Base-by-base conservation (phyloP, 73 alveolate genomes). In the Paramecium caudatum region DNA sequence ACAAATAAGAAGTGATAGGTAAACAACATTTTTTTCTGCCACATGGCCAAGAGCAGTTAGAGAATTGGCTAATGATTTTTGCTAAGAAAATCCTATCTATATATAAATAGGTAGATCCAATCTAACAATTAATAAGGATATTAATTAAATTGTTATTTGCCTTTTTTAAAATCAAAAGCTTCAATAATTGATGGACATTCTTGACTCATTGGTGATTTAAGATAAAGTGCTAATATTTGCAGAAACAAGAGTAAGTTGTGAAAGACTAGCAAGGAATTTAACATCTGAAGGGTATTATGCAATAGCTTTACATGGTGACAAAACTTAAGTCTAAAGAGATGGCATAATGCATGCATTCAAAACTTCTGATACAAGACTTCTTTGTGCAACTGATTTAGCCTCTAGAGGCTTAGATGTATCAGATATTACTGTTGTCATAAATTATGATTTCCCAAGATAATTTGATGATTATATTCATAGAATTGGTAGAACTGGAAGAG, bases 401-500 rank as follows among this genome's bases (percentile, higher is more conserved):
- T 90, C 97, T 17, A 91, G 99, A 80, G 99, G 99, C 2, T 90
- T 97, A 30, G 99, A 97, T 93, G 97, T 97, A 9, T 92, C 95
- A 16, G 98, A 96, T 50, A 93, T 97, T 21, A 93, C 81, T 82
- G 90, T 63, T 49, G 98, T 97, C 15, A 93, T 97, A 17, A 97
- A 97, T 90, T 97, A 93, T 91, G 99, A 97, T 65, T 86, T 97
- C 90, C 99, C 99, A 9, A 83, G 68, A 68, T 94, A 94, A 70
- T 93, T 94, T 21, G 98, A 96, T 91, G 99, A 96, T 86, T 97
- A 97, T 91, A 93, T 97, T 46, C 99, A 97, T 82, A 90, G 99
- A 84, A 95, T 97, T 7, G 99, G 99, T 9, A 96, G 99, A 84
- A 97, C 99, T 3, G 99, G 97, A 1, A 91, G 99, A 82, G 99